Conservation (phyloP, 768 basidiomycete genomes). For the Leccinum subgranulosum region DNA sequence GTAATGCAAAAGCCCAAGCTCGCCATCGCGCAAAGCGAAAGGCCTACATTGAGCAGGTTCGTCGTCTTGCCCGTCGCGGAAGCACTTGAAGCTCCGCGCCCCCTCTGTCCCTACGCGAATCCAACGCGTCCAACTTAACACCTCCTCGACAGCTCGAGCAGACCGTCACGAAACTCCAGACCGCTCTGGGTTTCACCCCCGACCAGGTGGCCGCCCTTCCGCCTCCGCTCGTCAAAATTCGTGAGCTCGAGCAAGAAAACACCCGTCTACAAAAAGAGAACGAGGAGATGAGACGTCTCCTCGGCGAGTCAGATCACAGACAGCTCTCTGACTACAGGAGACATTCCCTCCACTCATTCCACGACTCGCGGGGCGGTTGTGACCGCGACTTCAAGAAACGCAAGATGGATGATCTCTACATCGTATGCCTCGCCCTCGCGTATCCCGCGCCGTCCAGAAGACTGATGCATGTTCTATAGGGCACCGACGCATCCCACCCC, state of each 20-base stretch:
- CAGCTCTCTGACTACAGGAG: slow-evolving; percentile 47
- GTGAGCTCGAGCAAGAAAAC: slow-evolving; percentile 83
- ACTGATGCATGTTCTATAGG: slow-evolving; percentile 28
- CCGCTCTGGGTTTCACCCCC: slow-evolving; percentile 64
- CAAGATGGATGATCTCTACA: slow-evolving; percentile 59
- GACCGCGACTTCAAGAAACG: slow-evolving; percentile 64
- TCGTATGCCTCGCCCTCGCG: slow-evolving; percentile 33
- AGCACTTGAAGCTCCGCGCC: slow-evolving; percentile 5
- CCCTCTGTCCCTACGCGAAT: slow-evolving; percentile 4
- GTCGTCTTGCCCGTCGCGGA: slow-evolving; percentile 1
- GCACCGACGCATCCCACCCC: slow-evolving; percentile 43
- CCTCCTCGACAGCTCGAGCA: slow-evolving; percentile 61
- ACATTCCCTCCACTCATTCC: slow-evolving; percentile 43
- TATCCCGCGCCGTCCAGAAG: background rate
- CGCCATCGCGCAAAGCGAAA: slow-evolving; percentile 90
- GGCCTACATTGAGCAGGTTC: slow-evolving; percentile 87
- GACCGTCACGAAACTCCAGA: slow-evolving; percentile 82
- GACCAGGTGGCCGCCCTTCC: slow-evolving; percentile 75
- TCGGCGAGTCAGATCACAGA: slow-evolving; percentile 44
- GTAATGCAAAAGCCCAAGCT: slow-evolving; percentile 86
- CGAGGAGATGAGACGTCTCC: slow-evolving; percentile 67
- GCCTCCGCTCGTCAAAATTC: slow-evolving; percentile 69
- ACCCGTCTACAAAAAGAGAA: slow-evolving; percentile 66
- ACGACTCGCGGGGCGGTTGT: slow-evolving; percentile 42
- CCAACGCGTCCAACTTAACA: slow-evolving; percentile 6